Evolutionary conservation across 1,284 basidiomycete genomes (phyloP).

Genomic region (Cryptococcus wingfieldii): DNA sequence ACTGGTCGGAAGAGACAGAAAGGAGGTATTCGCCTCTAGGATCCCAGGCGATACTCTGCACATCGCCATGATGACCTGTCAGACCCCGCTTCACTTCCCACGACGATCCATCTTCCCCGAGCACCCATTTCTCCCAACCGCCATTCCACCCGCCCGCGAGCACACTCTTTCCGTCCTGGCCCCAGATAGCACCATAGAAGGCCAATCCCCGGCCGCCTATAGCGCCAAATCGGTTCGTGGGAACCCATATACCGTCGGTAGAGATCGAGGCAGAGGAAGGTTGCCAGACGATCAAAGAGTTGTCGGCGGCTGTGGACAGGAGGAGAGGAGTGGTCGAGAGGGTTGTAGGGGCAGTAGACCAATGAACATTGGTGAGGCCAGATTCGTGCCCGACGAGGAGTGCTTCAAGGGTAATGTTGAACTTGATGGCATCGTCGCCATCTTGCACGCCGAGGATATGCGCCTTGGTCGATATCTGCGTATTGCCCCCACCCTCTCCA

Average conservation of each 20-base stretch:
- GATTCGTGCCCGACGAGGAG: slow-evolving; percentile 88
- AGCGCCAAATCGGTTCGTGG: slow-evolving; percentile 82
- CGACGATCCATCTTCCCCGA: slow-evolving; percentile 24
- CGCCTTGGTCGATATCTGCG: slow-evolving; percentile 76
- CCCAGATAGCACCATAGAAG: slow-evolving; percentile 83
- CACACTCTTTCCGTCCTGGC: slow-evolving; percentile 53
- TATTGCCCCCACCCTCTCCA: slow-evolving; percentile 63
- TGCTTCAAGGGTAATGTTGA: slow-evolving; percentile 80
- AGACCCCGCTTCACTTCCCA: slow-evolving; percentile 77
- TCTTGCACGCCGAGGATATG: slow-evolving; percentile 67
- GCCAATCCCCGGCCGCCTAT: slow-evolving; percentile 82
- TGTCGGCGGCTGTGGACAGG: slow-evolving; percentile 84
- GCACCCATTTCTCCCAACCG: slow-evolving; percentile 77
- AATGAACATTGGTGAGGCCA: slow-evolving; percentile 78
- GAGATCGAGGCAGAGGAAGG: slow-evolving; percentile 57
- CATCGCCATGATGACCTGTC: slow-evolving; percentile 72
- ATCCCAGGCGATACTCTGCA: slow-evolving; percentile 78
- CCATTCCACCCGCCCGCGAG: slow-evolving; percentile 89
- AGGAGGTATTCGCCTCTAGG: slow-evolving; percentile 75
- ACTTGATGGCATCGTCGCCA: slow-evolving; percentile 56
- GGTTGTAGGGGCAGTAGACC: slow-evolving; percentile 60
- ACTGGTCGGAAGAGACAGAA: slow-evolving; percentile 78
- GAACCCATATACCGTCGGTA: slow-evolving; percentile 75
- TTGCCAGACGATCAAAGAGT: slow-evolving; percentile 87
- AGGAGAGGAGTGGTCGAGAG: slow-evolving; percentile 56